These are phyloP conservation scores for Triangularia verruculosa DNA, from an alignment of 2,329 filamentous ascomycete genomes.

Conservation along the genomic window DNA sequence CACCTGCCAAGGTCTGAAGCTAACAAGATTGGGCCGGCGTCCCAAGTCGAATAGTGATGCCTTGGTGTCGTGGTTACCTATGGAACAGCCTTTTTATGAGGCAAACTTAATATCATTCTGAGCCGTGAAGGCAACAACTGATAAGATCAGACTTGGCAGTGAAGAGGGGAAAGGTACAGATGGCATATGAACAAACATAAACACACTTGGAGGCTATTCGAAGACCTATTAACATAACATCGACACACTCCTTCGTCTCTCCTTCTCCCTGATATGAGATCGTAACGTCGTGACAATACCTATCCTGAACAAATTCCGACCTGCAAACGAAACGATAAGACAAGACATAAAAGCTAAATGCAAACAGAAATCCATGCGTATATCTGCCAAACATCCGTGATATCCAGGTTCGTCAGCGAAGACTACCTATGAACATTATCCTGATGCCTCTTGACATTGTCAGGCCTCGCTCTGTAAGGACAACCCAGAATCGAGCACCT, in stretches of 20 bases:
- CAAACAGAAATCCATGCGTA: background rate
- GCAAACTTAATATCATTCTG: too few relatives aligned
- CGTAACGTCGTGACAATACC: background rate
- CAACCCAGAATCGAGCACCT: background rate
- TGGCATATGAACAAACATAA: background rate
- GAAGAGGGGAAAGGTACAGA: too few relatives aligned
- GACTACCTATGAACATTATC: background rate
- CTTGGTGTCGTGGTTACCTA: too few relatives aligned
- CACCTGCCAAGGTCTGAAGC: too few relatives aligned
- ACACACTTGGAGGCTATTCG: background rate
- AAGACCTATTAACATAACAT: background rate
- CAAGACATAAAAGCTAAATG: background rate
- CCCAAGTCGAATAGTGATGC: too few relatives aligned
- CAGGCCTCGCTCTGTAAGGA: background rate
- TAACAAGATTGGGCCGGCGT: too few relatives aligned
- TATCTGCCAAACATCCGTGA: background rate
- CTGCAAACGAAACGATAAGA: background rate
- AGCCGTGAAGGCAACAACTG: background rate
- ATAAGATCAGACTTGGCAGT: too few relatives aligned
- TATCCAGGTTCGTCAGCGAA: background rate
- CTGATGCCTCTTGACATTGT: background rate
- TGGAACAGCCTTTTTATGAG: too few relatives aligned
- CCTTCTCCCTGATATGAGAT: background rate
- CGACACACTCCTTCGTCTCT: background rate
- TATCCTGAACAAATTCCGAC: background rate